Percentiles rank a stretch among this genome's conserved stretches.
Conservation (phyloP, 1,284 basidiomycete species). For the Cerrena zonata region DNA sequence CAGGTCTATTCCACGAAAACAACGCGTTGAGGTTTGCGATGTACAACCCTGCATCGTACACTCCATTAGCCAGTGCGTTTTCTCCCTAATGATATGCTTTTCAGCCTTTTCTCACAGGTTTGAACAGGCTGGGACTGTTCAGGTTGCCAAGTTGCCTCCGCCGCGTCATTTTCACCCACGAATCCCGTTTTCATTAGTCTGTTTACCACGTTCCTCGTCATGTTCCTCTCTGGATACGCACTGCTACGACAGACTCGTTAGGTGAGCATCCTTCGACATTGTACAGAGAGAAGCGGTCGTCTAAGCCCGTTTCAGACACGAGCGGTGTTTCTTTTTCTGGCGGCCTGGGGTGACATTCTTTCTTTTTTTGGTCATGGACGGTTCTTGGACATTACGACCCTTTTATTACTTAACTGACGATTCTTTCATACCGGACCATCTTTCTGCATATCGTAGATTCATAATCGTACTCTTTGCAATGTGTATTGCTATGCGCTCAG, state of each 20-base stretch:
- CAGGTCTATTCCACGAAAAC: slow-evolving; percentile 71
- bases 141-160: slow-evolving; percentile 49
- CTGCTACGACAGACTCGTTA: slow-evolving; percentile 42
- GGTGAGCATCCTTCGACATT: neutral
- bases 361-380: neutral
- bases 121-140: slow-evolving; percentile 70
- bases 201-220: slow-evolving; percentile 62
- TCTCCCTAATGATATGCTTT: neutral
- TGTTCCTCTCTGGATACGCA: slow-evolving; percentile 68
- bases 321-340: neutral
- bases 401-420: neutral
- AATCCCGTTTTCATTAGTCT: slow-evolving; percentile 66
- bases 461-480: neutral
- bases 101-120: neutral
- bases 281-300: neutral
- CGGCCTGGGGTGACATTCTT: neutral
- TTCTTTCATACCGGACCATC: neutral
- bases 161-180: slow-evolving; percentile 40
- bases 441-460: neutral
- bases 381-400: neutral
- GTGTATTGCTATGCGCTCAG: neutral
- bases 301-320: neutral
- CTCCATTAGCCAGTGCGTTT: slow-evolving; percentile 61
- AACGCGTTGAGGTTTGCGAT: slow-evolving; percentile 73
- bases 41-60: slow-evolving; percentile 78